phyloP scores from a whole-genome alignment of 306 rosid genomes.

The Oxytropis ochrocephala region DNA sequence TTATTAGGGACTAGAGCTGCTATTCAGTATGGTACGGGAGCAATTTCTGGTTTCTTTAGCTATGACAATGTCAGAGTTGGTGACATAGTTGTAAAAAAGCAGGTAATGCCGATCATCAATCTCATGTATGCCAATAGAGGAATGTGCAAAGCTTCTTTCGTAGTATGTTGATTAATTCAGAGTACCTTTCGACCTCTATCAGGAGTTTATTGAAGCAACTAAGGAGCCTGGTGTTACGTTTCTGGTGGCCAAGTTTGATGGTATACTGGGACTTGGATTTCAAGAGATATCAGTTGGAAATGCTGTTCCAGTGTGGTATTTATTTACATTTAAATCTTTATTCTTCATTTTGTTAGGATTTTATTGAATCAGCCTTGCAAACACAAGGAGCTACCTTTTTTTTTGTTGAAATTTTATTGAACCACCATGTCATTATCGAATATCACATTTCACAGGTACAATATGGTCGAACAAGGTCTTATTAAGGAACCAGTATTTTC shows the following conservation, averaged over 20 bases:
- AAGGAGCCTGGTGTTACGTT: slow-evolving; percentile 63
- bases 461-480: slow-evolving; percentile 78
- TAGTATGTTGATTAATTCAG: background rate
- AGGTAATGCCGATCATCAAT: slow-evolving; percentile 42
- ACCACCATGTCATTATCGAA: background rate
- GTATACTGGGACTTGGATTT: slow-evolving; percentile 88
- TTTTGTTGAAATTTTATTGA: background rate
- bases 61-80: slow-evolving; percentile 67
- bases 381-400: background rate
- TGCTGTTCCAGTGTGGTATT: slow-evolving; percentile 84
- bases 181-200: slow-evolving; percentile 2
- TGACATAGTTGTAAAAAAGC: slow-evolving; percentile 55
- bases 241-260: slow-evolving; percentile 80
- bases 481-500: slow-evolving; percentile 78
- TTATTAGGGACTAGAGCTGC: slow-evolving; percentile 72
- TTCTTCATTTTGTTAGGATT: slow-evolving; percentile 8
- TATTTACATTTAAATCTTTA: background rate
- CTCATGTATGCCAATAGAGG: background rate
- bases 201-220: slow-evolving; percentile 92
- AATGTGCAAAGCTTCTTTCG: background rate
- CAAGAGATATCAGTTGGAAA: slow-evolving; percentile 84
- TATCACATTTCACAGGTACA: slow-evolving; percentile 53
- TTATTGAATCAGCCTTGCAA: background rate
- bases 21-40: slow-evolving; percentile 80
- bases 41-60: slow-evolving; percentile 87